Conservation (phyloP, 2,329 filamentous ascomycete species). For the Colletotrichum spinosum region DNA sequence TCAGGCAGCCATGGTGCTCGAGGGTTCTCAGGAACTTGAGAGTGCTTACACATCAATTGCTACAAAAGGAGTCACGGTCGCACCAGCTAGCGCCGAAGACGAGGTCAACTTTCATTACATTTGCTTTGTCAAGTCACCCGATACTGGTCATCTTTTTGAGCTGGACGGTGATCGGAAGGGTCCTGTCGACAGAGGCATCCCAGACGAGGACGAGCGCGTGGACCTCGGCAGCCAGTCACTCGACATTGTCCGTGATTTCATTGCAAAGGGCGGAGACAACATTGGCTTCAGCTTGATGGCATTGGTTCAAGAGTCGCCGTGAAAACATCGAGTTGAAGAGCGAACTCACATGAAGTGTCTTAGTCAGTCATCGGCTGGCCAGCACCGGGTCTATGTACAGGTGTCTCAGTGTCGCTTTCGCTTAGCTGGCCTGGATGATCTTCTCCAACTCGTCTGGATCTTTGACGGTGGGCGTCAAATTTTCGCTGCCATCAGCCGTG, state of each 20-base stretch:
- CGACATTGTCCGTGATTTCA: constrained; percentile 56
- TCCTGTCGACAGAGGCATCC: constrained; percentile 64
- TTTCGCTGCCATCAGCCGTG: constrained; percentile 75
- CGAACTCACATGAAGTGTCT: background rate
- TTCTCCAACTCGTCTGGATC: constrained; percentile 72
- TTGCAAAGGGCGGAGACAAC: constrained; percentile 42
- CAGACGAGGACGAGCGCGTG: constrained; percentile 54
- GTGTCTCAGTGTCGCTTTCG: background rate
- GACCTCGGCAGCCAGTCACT: constrained; percentile 69
- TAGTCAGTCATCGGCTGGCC: background rate
- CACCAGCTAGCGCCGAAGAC: constrained; percentile 69
- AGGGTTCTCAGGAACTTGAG: constrained; percentile 73
- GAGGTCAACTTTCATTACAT: constrained; percentile 78
- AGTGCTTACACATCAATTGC: constrained; percentile 73
- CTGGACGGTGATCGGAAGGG: constrained; percentile 77
- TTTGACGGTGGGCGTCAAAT: constrained; percentile 79
- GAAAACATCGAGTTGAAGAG: no score
- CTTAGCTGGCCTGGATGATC: constrained; percentile 47
- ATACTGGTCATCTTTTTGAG: constrained; percentile 71
- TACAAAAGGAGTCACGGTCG: constrained; percentile 68
- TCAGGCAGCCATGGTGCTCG: constrained; percentile 70
- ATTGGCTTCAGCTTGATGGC: constrained; percentile 47
- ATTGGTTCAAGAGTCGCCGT: constrained; percentile 36
- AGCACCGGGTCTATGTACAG: background rate
- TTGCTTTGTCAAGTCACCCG: constrained; percentile 71